phyloP scores from a whole-genome alignment of 805 yeast genomes.

The Starmerella khaoyaiensis region DNA sequence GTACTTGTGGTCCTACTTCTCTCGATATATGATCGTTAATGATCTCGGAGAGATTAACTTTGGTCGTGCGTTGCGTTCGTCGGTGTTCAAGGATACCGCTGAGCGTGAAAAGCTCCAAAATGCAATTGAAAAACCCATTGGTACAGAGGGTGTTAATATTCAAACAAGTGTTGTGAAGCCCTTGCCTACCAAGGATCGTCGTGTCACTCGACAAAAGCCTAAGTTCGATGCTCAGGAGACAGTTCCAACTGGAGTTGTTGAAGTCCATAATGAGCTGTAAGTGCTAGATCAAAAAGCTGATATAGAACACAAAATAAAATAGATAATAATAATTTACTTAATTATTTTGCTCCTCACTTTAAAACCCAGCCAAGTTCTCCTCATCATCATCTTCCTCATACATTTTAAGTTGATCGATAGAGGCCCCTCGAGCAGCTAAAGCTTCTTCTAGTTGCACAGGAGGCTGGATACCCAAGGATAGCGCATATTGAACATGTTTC shows the following conservation, averaged over 20 bases:
- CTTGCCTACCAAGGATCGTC: constrained; percentile 3
- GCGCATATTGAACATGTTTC: constrained; percentile 16
- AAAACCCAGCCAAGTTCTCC: constrained; percentile 13
- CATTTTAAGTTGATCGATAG: constrained; percentile 17
- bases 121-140: constrained; percentile 1
- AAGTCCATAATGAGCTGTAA: constrained; percentile 5
- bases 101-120: background rate
- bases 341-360: background rate
- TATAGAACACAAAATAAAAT: background rate
- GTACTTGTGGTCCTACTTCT: constrained; percentile 68
- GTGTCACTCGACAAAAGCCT: constrained; percentile 14
- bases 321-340: background rate
- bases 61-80: constrained; percentile 7
- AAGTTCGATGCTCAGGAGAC: background rate
- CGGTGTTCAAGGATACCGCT: constrained; percentile 3
- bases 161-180: constrained; percentile 9
- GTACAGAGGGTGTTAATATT: constrained; percentile 1
- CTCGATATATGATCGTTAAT: constrained; percentile 67
- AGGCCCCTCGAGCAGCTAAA: constrained; percentile 16
- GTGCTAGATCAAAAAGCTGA: background rate
- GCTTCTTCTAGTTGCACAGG: constrained; percentile 13
- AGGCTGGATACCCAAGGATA: constrained; percentile 18
- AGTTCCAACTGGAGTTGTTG: background rate
- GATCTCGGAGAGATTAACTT: constrained; percentile 30
- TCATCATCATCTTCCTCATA: constrained; percentile 23